Conservation (phyloP, 805 yeast species). For the Starmerella sp. region DNA sequence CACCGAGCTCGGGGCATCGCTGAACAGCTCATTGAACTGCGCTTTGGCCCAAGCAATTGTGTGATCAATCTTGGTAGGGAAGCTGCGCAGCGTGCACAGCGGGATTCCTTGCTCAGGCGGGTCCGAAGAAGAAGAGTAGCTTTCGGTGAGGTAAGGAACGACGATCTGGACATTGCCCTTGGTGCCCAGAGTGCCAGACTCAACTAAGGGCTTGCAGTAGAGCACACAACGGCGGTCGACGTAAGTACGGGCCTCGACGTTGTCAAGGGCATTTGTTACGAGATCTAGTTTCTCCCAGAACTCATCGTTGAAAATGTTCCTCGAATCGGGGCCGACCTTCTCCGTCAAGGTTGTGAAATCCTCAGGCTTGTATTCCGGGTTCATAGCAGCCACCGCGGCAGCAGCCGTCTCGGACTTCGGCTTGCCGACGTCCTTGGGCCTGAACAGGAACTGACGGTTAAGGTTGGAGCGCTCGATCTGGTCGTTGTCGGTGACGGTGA, state of each 20-base stretch:
- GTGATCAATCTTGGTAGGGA: conserved; percentile 97
- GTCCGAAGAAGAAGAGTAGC: conserved; percentile 91
- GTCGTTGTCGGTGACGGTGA: conserved; percentile 83
- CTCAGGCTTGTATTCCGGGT: conserved; percentile 59
- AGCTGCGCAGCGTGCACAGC: conserved; percentile 88
- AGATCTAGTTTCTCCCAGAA: conserved; percentile 81
- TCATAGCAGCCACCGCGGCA: conserved; percentile 69
- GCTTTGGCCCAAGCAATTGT: conserved; percentile 99
- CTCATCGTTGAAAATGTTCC: conserved; percentile 65
- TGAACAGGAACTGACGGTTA: conserved; percentile 90
- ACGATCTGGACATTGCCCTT: conserved; percentile 97
- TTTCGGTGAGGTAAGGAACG: conserved; percentile 86
- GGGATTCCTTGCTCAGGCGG: conserved; percentile 99
- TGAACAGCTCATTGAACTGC: conserved; percentile 81
- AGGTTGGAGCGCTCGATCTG: conserved; percentile 90
- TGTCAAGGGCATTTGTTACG: conserved; percentile 94
- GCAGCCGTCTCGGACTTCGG: conserved; percentile 88
- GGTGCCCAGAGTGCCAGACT: conserved; percentile 95
- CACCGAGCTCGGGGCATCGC: conserved; percentile 86
- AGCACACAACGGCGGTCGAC: conserved; percentile 95
- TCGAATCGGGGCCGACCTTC: conserved; percentile 91
- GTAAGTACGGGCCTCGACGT: conserved; percentile 94
- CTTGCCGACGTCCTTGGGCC: conserved; percentile 88
- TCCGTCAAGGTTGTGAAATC: conserved; percentile 68
- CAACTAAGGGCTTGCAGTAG: conserved; percentile 79